Evolutionary conservation across 495 filamentous ascomycete species (phyloP).

Genomic region (Penicillium longicatenatum): DNA sequence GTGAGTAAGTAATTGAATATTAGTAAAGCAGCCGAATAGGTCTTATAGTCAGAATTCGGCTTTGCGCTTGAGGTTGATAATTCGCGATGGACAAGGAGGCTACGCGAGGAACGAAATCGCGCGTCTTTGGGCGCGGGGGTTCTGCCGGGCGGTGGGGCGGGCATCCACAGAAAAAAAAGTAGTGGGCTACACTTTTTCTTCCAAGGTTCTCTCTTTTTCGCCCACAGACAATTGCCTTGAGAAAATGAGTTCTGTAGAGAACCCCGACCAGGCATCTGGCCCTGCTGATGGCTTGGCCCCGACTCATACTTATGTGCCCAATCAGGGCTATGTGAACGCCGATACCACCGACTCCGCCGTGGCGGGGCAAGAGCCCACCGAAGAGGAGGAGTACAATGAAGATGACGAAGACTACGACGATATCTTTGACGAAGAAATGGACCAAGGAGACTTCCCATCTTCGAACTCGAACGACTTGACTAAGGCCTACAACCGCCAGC

Average conservation of each 20-base stretch:
- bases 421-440: constrained; percentile 56
- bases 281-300: constrained; percentile 52
- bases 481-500: constrained; percentile 89
- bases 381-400: constrained; percentile 47
- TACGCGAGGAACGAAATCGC: constrained; percentile 30
- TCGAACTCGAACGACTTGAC: constrained; percentile 71
- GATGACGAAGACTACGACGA: constrained; percentile 59
- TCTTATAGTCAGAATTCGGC: constrained; percentile 4
- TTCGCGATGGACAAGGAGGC: constrained; percentile 20
- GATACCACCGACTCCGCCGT: constrained; percentile 35
- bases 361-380: constrained; percentile 39
- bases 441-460: constrained; percentile 59
- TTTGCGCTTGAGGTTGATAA: constrained; percentile 1
- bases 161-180: constrained; percentile 43
- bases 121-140: constrained; percentile 44
- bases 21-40: background rate
- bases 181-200: constrained; percentile 23
- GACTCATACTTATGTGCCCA: constrained; percentile 55
- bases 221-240: constrained; percentile 8
- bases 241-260: constrained; percentile 32
- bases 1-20: constrained; percentile 1
- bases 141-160: constrained; percentile 43
- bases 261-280: constrained; percentile 23
- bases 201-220: constrained; percentile 12
- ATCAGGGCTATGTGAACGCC: constrained; percentile 52